A percentile compares a stretch with the other conserved stretches of the same genome.
Evolutionary conservation across 768 basidiomycete species (phyloP).

Genomic region (Rhizopogon salebrosus): DNA sequence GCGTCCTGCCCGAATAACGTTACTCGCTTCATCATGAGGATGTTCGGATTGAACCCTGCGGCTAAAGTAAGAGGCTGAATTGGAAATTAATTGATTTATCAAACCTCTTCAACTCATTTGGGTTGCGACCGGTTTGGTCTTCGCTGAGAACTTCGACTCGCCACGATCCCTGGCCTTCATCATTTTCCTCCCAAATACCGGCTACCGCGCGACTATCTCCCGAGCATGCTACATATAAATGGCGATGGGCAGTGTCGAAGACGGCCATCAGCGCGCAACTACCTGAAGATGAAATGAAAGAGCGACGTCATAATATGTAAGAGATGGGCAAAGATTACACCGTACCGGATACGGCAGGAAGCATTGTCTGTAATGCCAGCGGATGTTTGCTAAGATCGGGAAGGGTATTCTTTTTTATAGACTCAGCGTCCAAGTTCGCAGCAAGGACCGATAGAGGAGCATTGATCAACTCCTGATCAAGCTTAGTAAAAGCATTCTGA

Average conservation of each 20-base stretch:
- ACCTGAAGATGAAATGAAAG: constrained; percentile 37
- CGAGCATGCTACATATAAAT: constrained; percentile 86
- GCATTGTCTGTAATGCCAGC: constrained; percentile 64
- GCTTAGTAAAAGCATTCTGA: constrained; percentile 67
- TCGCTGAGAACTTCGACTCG: constrained; percentile 90
- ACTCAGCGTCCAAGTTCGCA: constrained; percentile 45
- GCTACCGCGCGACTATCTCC: constrained; percentile 96
- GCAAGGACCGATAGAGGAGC: constrained; percentile 73
- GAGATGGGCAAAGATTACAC: constrained; percentile 19
- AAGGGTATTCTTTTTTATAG: constrained; percentile 44
- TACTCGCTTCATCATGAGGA: constrained; percentile 64
- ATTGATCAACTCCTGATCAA: constrained; percentile 82
- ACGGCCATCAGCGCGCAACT: constrained; percentile 89
- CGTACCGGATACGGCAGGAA: constrained; percentile 73
- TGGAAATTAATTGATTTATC: constrained; percentile 8
- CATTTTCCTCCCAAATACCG: constrained; percentile 76
- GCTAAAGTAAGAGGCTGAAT: constrained; percentile 1
- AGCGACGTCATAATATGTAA: constrained; percentile 8
- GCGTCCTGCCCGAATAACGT: constrained; percentile 75
- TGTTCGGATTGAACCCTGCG: constrained; percentile 77
- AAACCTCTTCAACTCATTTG: constrained; percentile 77
- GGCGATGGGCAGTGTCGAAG: constrained; percentile 76
- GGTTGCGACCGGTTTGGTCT: constrained; percentile 94
- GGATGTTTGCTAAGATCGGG: constrained; percentile 71
- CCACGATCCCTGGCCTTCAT: constrained; percentile 72